Base-by-base conservation (phyloP, 2,329 filamentous ascomycete genomes). In the Cercospora canescens region DNA sequence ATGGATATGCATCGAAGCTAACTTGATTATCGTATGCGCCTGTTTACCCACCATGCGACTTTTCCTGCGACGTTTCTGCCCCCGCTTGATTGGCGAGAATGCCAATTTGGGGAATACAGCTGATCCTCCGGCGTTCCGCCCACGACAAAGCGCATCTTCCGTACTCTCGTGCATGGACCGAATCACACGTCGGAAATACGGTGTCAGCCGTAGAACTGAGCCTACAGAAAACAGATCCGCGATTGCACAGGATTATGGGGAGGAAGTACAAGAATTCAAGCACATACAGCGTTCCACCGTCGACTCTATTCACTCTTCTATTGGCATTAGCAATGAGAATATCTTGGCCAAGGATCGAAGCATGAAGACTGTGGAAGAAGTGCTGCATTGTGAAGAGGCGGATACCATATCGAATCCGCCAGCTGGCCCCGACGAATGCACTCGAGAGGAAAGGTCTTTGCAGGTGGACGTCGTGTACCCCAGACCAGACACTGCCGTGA, bases 1-100 rank as follows among this genome's bases (percentile, higher is more conserved):
- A 14, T 45, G 41, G 41, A 65, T 68, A 21, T 68, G 66, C 41
- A 62, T 68, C 24, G 66, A 68, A 59, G 66, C 60, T 16, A 65
- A 68, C 28, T 55, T 68, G 39, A 61, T 68, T 34, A 61, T 65
- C 32, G 63, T 68, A 30, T 68, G 66, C 48, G 63, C 59, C 16
- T 68, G 66, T 28, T 35, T 68, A 6, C 66, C 66, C 28, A 65
- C 63, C 28, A 34, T 68, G 9, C 66, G 63, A 18, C 66, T 65
- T 35, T 68, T 65, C 60, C 60, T 68, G 55, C 66, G 63, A 16
- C 63, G 65, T 45, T 63, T 68, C 11, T 63, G 54, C 18, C 66
- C 66, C 32, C 55, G 63, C 2, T 18, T 60, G n/a, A 68, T 68
- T 9, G 66, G 66, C 26, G 62, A 67, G 55, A 35, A 62, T 30